These are phyloP conservation scores for Anthostomella pinea DNA, from an alignment of 2,329 filamentous ascomycete genomes.

Conservation along the genomic window DNA sequence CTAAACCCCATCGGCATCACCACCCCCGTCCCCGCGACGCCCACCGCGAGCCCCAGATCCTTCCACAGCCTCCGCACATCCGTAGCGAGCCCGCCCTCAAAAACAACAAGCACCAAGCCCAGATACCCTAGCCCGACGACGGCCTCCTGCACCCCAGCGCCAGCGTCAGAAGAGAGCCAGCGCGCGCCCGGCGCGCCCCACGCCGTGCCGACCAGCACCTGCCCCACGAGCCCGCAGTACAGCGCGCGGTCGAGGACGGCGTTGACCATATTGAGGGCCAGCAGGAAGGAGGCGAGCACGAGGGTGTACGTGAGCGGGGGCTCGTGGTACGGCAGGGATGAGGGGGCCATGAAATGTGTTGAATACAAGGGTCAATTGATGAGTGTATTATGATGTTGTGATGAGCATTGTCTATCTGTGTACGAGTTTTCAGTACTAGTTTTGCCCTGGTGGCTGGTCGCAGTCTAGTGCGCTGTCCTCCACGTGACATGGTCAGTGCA, in stretches of 20 bases:
- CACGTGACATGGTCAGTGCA: too few species aligned
- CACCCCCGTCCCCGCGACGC: constrained; percentile 66
- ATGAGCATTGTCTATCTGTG: too few species aligned
- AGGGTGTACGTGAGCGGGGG: constrained; percentile 59
- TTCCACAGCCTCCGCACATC: constrained; percentile 52
- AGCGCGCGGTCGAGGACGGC: constrained; percentile 55
- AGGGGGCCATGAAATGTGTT: too few species aligned
- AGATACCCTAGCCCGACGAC: constrained; percentile 68
- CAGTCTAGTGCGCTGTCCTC: too few species aligned
- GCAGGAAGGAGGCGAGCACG: constrained; percentile 57
- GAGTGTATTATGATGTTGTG: too few species aligned
- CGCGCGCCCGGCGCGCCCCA: constrained; percentile 66
- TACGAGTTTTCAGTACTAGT: too few species aligned
- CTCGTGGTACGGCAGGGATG: constrained; percentile 57
- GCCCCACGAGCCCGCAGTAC: constrained; percentile 70
- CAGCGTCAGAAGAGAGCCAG: constrained; percentile 53
- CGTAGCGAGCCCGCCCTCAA: constrained; percentile 63
- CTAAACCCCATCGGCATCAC: constrained; percentile 19
- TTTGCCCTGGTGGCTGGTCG: too few species aligned
- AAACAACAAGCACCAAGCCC: constrained; percentile 69
- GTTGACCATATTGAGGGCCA: constrained; percentile 60
- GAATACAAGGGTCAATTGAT: too few species aligned
- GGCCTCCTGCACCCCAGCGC: constrained; percentile 38
- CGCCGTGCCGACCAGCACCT: constrained; percentile 67
- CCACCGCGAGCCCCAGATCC: constrained; percentile 57